These are phyloP conservation scores for Trifolium pratense DNA, from an alignment of 306 rosid species.

Conservation along the genomic window DNA sequence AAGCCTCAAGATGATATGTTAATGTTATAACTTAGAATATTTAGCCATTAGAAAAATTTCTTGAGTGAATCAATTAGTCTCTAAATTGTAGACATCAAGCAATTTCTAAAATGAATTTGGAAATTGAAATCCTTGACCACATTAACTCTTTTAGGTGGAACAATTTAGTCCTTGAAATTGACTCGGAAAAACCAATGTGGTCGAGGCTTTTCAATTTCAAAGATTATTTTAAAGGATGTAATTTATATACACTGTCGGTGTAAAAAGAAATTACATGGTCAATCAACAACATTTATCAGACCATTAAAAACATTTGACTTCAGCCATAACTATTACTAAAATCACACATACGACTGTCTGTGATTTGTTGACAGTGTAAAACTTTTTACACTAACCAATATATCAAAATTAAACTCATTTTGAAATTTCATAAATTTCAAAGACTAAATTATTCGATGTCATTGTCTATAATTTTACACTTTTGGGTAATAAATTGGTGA, in stretches of 20 bases:
- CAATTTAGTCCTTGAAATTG: neutral
- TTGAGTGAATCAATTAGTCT: neutral
- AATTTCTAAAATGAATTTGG: neutral
- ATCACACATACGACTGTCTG: too few species aligned
- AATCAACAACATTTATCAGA: too few species aligned
- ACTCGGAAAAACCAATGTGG: neutral
- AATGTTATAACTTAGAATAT: constrained; percentile 1
- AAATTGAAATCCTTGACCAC: too few species aligned
- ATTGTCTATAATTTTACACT: neutral
- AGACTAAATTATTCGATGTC: neutral
- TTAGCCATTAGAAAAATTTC: neutral
- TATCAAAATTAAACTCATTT: neutral
- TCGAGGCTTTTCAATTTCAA: neutral
- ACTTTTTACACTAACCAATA: too few species aligned
- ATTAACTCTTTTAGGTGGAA: too few species aligned
- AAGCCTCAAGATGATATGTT: constrained; percentile 26
- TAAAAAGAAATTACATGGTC: too few species aligned
- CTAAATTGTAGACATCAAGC: neutral
- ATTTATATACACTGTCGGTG: too few species aligned
- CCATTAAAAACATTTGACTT: too few species aligned
- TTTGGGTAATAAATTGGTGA: neutral
- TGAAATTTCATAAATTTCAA: neutral
- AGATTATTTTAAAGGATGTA: neutral
- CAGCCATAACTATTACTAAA: too few species aligned
- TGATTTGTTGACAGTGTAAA: too few species aligned